phyloP scores from a whole-genome alignment of 352 stramenopile genomes.

The Phytophthora palmivora region DNA sequence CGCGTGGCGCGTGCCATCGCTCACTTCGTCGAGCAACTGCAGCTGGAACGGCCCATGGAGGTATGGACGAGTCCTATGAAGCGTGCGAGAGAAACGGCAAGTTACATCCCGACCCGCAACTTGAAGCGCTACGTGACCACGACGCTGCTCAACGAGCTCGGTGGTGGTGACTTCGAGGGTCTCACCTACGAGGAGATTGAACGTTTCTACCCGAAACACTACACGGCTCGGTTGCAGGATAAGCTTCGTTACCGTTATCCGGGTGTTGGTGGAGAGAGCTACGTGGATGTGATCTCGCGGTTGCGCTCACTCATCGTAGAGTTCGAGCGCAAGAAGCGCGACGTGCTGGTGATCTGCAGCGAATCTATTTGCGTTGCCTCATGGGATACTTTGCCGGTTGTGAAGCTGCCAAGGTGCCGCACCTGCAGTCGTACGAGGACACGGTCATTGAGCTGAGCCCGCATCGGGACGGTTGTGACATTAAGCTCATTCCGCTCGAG shows the following conservation, averaged over 20 bases:
- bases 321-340: conserved; percentile 91
- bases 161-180: conserved; percentile 91
- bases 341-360: conserved; percentile 87
- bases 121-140: conserved; percentile 86
- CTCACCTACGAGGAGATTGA: conserved; percentile 90
- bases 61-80: conserved; percentile 88
- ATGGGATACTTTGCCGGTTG: conserved; percentile 86
- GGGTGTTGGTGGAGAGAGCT: conserved; percentile 92
- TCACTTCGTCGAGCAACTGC: conserved; percentile 86
- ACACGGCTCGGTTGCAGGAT: conserved; percentile 82
- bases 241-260: conserved; percentile 93
- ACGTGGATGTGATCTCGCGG: conserved; percentile 94
- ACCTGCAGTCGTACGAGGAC: conserved; percentile 72
- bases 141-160: conserved; percentile 92
- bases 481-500: conserved; percentile 83
- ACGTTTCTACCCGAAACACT: conserved; percentile 89
- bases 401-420: conserved; percentile 72
- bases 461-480: conserved; percentile 86
- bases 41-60: conserved; percentile 76
- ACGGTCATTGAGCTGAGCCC: conserved; percentile 82
- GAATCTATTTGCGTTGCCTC: conserved; percentile 82
- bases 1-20: conserved; percentile 81
- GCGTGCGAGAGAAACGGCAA: conserved; percentile 75
- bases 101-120: conserved; percentile 64
- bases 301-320: conserved; percentile 93